Percentiles rank a stretch among this genome's conserved stretches.
Evolutionary conservation across 1,284 basidiomycete species (phyloP).

Genomic region (Inonotus obliquus): DNA sequence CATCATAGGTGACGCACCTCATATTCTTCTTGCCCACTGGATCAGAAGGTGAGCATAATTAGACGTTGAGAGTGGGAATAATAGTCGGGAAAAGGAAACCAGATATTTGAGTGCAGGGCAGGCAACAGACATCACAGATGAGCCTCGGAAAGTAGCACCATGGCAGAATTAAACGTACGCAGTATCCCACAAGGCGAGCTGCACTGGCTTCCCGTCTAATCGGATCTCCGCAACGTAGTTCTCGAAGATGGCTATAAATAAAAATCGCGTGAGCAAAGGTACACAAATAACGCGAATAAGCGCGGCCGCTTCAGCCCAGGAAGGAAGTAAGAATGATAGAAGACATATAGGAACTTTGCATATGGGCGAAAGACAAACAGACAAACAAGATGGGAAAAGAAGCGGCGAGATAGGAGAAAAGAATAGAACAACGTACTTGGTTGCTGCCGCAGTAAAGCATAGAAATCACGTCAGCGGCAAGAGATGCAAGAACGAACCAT

Average conservation of each 20-base stretch:
- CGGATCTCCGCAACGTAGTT: slow-evolving; percentile 99
- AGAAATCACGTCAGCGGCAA: neutral
- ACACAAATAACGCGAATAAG: neutral
- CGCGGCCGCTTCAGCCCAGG: neutral
- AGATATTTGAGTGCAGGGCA: neutral
- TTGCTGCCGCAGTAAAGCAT: slow-evolving; percentile 5
- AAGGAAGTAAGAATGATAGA: slow-evolving; percentile 1
- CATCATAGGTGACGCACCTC: slow-evolving; percentile 51
- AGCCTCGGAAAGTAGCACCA: slow-evolving; percentile 17
- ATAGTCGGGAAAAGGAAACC: slow-evolving; percentile 5
- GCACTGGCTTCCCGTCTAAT: slow-evolving; percentile 94
- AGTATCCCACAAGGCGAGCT: slow-evolving; percentile 95
- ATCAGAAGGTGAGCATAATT: slow-evolving; percentile 21
- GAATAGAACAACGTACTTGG: slow-evolving; percentile 13
- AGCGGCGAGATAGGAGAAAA: neutral
- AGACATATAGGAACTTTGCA: neutral
- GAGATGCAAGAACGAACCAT: neutral
- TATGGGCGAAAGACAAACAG: neutral
- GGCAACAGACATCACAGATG: neutral
- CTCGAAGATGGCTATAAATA: slow-evolving; percentile 79
- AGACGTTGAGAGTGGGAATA: neutral
- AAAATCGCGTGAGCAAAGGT: slow-evolving; percentile 12
- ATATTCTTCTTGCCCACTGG: slow-evolving; percentile 89
- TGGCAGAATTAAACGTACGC: slow-evolving; percentile 59
- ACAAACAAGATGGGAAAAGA: neutral